Percentiles rank a stretch among this genome's conserved stretches.
These are phyloP conservation scores for Lippia alba DNA, from an alignment of 305 asterid species.

Conservation along the genomic window DNA sequence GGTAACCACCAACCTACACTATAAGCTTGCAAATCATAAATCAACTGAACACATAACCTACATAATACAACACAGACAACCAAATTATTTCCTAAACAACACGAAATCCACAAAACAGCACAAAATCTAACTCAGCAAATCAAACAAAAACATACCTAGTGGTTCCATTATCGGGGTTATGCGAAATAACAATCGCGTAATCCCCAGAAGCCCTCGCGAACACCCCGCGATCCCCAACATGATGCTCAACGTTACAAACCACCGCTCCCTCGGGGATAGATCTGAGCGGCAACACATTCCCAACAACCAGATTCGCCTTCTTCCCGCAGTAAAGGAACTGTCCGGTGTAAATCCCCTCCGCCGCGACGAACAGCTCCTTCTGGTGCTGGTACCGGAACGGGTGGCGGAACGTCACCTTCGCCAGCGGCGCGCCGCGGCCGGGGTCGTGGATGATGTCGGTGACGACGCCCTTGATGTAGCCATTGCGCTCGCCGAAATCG, in stretches of 20 bases:
- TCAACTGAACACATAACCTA: not conserved
- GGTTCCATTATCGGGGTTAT: constrained; percentile 81
- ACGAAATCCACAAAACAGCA: not conserved
- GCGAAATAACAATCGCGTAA: constrained; percentile 79
- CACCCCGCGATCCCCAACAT: constrained; percentile 74
- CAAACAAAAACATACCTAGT: constrained; percentile 47
- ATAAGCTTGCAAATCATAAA: not conserved
- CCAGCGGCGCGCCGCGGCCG: constrained; percentile 82
- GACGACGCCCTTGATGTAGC: constrained; percentile 76
- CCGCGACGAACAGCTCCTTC: constrained; percentile 80
- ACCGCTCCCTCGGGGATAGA: constrained; percentile 76
- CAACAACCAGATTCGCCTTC: constrained; percentile 72
- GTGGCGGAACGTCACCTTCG: constrained; percentile 75
- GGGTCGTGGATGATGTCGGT: constrained; percentile 80
- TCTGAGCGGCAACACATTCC: constrained; percentile 72
- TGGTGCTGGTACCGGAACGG: constrained; percentile 77
- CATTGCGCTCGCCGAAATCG: constrained; percentile 81
- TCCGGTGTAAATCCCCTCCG: constrained; percentile 80
- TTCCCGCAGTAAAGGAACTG: constrained; percentile 76
- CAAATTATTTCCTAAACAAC: not conserved
- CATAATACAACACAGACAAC: not conserved
- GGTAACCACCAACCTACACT: too few relatives aligned
- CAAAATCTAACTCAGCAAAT: not conserved
- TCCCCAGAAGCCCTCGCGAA: constrained; percentile 82
- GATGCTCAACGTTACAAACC: constrained; percentile 76